These are phyloP conservation scores for Tubosaeta sp. DNA, from an alignment of 768 basidiomycete genomes.

Conservation along the genomic window DNA sequence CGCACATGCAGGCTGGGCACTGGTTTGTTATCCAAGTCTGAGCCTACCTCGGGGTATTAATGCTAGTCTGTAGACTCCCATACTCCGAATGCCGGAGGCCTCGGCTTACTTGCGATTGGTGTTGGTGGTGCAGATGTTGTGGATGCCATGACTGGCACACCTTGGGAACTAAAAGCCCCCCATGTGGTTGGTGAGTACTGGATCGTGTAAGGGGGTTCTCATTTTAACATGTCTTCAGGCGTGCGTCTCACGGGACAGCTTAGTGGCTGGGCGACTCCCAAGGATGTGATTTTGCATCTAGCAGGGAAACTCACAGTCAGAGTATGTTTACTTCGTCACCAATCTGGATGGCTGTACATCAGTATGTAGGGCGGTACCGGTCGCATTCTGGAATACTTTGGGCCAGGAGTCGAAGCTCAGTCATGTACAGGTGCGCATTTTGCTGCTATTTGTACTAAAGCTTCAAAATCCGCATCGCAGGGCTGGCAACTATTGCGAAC, in stretches of 20 bases:
- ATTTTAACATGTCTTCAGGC: conserved; percentile 41
- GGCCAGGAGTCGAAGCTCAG: conserved; percentile 81
- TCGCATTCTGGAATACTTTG: conserved; percentile 94
- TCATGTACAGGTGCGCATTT: conserved; percentile 77
- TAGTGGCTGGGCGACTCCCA: conserved; percentile 89
- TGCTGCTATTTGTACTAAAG: not conserved
- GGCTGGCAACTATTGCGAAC: conserved; percentile 92
- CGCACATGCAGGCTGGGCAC: conserved; percentile 66
- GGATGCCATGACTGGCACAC: conserved; percentile 96
- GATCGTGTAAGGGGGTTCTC: not conserved
- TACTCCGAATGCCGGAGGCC: conserved; percentile 96
- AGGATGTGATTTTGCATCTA: conserved; percentile 92
- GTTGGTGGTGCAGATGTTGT: conserved; percentile 99
- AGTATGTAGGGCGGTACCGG: conserved; percentile 84
- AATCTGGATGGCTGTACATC: not conserved
- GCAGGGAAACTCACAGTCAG: conserved; percentile 92
- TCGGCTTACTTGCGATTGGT: conserved; percentile 94
- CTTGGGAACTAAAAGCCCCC: conserved; percentile 96
- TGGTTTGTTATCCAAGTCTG: conserved; percentile 39
- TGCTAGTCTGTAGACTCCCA: conserved; percentile 69
- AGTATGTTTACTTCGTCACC: conserved; percentile 43
- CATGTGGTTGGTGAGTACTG: conserved; percentile 62
- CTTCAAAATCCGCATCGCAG: conserved; percentile 31
- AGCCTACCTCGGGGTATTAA: not conserved
- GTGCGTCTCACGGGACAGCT: conserved; percentile 85